A percentile compares a stretch with the other conserved stretches of the same genome.
Evolutionary conservation across 768 basidiomycete genomes (phyloP).

Genomic region (Hirschioporus abietinus): DNA sequence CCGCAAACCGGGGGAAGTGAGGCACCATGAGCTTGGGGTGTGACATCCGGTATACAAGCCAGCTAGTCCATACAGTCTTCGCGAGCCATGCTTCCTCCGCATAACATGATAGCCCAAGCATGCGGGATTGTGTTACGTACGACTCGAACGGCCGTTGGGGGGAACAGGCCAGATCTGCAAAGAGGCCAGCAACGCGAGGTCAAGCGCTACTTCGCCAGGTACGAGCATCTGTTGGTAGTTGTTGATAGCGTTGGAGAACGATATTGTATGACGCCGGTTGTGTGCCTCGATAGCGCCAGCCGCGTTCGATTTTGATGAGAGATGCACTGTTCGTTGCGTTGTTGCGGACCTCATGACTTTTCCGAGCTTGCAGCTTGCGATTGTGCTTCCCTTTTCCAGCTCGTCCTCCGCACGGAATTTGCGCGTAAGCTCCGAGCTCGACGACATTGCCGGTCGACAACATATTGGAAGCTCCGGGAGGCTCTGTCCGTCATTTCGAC

Average conservation of each 20-base stretch:
- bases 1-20: neutral
- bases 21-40: neutral
- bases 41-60: neutral
- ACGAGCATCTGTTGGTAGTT: neutral
- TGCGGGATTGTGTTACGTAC: neutral
- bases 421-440: neutral
- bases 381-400: neutral
- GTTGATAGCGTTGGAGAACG: neutral
- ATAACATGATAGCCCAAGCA: neutral
- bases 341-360: neutral
- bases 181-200: neutral
- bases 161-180: neutral
- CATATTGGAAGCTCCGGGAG: neutral
- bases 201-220: neutral
- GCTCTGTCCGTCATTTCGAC: neutral
- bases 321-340: neutral
- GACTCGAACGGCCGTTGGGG: neutral
- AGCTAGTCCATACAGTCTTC: neutral
- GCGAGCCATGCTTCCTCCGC: neutral
- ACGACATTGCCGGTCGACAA: neutral
- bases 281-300: neutral
- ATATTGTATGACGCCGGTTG: neutral
- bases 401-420: neutral
- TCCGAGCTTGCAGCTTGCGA: neutral
- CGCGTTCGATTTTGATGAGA: neutral